Evolutionary conservation across 192 early-diverging fungal species (phyloP).

Genomic region (Glomus cerebriforme): DNA sequence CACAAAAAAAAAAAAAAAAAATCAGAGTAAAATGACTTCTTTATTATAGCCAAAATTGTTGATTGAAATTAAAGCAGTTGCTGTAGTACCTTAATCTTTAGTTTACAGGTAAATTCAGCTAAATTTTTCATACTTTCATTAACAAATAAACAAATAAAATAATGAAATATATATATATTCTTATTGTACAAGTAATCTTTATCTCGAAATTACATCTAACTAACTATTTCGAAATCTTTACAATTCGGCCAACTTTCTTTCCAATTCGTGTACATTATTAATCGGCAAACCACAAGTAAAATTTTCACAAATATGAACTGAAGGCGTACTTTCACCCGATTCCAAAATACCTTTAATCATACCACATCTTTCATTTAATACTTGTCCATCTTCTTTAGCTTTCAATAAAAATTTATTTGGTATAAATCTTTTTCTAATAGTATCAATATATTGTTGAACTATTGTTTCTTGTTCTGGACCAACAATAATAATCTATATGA

Average conservation of each 20-base stretch:
- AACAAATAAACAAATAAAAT: too few species aligned
- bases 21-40: not conserved
- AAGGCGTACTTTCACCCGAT: conserved; percentile 7
- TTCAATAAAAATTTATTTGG: conserved; percentile 45
- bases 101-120: not conserved
- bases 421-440: conserved; percentile 37
- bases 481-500: conserved; percentile 37
- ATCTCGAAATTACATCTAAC: too few species aligned
- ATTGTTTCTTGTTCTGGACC: conserved; percentile 28
- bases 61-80: conserved; percentile 19
- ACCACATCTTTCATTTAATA: conserved; percentile 33
- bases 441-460: conserved; percentile 34
- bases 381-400: conserved; percentile 9
- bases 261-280: conserved; percentile 35
- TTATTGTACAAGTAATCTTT: too few species aligned
- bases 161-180: too few species aligned
- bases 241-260: conserved; percentile 1
- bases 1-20: too few species aligned
- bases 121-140: too few species aligned
- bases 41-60: conserved; percentile 11
- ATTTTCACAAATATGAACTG: conserved; percentile 54
- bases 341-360: conserved; percentile 34
- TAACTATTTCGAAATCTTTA: not conserved
- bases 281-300: conserved; percentile 60
- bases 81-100: not conserved